phyloP scores from a whole-genome alignment of 257 asterid genomes.

The Capsicum rhomboideum region DNA sequence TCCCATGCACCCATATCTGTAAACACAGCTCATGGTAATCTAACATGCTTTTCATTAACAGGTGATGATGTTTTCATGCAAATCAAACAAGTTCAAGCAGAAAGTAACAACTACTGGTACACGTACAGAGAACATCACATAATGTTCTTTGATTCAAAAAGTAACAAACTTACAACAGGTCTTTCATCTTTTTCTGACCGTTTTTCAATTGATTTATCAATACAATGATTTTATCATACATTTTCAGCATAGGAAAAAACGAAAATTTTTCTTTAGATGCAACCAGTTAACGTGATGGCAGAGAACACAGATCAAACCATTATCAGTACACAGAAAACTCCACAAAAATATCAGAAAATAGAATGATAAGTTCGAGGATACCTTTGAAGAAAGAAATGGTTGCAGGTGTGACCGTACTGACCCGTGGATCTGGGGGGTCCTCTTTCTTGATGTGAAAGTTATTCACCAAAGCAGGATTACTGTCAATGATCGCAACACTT shows the following conservation, averaged over 20 bases:
- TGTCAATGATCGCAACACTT: constrained; percentile 78
- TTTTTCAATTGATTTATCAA: neutral
- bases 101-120: neutral
- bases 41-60: neutral
- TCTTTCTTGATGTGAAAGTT: constrained; percentile 47
- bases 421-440: constrained; percentile 91
- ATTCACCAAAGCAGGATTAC: constrained; percentile 79
- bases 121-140: neutral
- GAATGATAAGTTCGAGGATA: constrained; percentile 12
- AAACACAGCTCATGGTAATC: constrained; percentile 2
- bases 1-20: constrained; percentile 91
- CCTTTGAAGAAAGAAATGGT: constrained; percentile 73
- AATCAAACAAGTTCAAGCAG: neutral
- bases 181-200: neutral
- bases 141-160: neutral
- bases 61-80: neutral
- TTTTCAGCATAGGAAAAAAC: neutral
- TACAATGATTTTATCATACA: neutral
- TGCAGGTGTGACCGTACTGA: constrained; percentile 95
- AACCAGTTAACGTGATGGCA: neutral
- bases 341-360: neutral
- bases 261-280: neutral
- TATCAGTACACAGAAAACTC: neutral
- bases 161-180: neutral
- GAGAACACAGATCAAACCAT: neutral